These are phyloP conservation scores for Rhodotorula babjevae DNA, from an alignment of 768 basidiomycete species.

Conservation along the genomic window DNA sequence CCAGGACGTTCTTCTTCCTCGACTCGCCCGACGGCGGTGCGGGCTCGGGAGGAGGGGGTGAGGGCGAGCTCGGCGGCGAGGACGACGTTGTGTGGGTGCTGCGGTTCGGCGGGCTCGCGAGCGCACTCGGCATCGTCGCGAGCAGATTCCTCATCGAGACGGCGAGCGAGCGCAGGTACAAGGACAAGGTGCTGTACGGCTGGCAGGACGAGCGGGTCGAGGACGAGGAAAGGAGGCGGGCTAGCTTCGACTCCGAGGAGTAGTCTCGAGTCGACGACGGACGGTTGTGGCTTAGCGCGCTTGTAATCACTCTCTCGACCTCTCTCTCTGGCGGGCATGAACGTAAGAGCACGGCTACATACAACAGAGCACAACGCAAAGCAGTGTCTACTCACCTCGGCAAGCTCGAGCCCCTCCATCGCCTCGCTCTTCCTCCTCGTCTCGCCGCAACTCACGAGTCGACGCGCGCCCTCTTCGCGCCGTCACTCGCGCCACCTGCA, in stretches of 20 bases:
- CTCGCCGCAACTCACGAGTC: background rate
- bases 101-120: constrained; percentile 50
- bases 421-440: too few relatives aligned
- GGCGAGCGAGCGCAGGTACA: background rate
- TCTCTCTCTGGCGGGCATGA: too few relatives aligned
- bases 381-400: too few relatives aligned
- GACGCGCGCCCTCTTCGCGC: background rate
- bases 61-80: background rate
- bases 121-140: constrained; percentile 41
- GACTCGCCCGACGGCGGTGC: constrained; percentile 13
- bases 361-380: too few relatives aligned
- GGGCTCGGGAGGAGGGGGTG: too few relatives aligned
- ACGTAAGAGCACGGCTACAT: too few relatives aligned
- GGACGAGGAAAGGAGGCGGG: background rate
- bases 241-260: background rate
- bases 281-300: too few relatives aligned
- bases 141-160: constrained; percentile 14
- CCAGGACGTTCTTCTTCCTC: background rate
- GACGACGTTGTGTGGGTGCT: constrained; percentile 51
- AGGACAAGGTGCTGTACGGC: background rate
- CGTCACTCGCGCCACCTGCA: too few relatives aligned
- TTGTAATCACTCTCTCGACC: too few relatives aligned
- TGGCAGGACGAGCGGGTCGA: background rate
- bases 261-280: too few relatives aligned
- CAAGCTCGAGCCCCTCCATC: too few relatives aligned